These are phyloP conservation scores for Paxillus rubicundulus DNA, from an alignment of 768 basidiomycete genomes.

Conservation along the genomic window DNA sequence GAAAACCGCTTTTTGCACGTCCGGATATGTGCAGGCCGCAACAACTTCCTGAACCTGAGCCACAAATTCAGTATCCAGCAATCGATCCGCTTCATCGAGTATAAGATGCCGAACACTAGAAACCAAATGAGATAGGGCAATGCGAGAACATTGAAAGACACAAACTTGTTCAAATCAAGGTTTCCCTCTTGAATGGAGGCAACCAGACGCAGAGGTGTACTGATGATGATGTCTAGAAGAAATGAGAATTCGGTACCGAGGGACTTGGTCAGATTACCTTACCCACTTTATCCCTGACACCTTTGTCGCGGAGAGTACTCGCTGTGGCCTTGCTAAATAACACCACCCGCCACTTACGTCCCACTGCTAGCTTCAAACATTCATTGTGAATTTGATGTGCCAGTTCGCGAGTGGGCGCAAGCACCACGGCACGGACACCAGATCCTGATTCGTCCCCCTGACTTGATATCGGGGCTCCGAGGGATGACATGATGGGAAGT, in stretches of 20 bases:
- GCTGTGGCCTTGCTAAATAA: slow-evolving; percentile 91
- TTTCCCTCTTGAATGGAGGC: slow-evolving; percentile 68
- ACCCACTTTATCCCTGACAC: slow-evolving; percentile 75
- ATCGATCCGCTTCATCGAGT: slow-evolving; percentile 88
- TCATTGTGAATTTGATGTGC: slow-evolving; percentile 95
- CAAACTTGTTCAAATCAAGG: slow-evolving; percentile 72
- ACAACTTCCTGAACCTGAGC: slow-evolving; percentile 87
- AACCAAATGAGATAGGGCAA: slow-evolving; percentile 3
- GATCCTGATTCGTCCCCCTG: slow-evolving; percentile 42
- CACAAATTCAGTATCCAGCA: slow-evolving; percentile 87
- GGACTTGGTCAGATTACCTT: slow-evolving; percentile 27
- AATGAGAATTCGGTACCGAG: neutral
- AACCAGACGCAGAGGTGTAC: slow-evolving; percentile 88
- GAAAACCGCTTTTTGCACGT: slow-evolving; percentile 84
- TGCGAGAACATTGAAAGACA: slow-evolving; percentile 9
- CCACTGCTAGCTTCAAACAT: slow-evolving; percentile 75
- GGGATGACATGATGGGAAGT: slow-evolving; percentile 68
- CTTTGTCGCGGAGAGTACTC: slow-evolving; percentile 70
- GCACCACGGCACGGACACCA: slow-evolving; percentile 74
- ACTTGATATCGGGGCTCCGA: slow-evolving; percentile 54
- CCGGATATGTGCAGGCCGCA: slow-evolving; percentile 64
- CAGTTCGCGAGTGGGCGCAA: slow-evolving; percentile 94
- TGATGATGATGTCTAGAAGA: slow-evolving; percentile 77
- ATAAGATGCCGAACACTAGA: slow-evolving; percentile 80
- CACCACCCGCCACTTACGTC: slow-evolving; percentile 78